Evolutionary conservation across 768 basidiomycete species (phyloP), one percentile per base, ranked within the genome.

Genomic region (Naganishia onofrii): DNA sequence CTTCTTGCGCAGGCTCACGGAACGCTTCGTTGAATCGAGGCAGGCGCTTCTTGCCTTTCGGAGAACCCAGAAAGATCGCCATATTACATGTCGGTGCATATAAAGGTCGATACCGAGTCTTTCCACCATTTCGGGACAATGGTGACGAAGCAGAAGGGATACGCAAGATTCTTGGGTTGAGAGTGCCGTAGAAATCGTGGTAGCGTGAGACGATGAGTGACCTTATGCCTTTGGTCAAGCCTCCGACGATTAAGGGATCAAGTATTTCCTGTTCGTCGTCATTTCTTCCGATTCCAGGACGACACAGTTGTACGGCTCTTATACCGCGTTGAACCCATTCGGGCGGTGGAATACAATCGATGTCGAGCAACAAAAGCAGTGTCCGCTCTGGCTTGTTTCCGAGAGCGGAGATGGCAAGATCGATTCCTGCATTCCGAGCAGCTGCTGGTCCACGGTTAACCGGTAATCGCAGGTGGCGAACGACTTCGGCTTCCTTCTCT

Each of bases 101-200:
- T 21, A 58, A 38, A 3, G 57, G 57, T 31, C 34, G 57, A 13
- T 51, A 51, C 21, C 48, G 12, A n/a, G 48, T 23, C 21, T 23
- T 51, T 51, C 23, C 21, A 51, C 6, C n/a, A 17, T 34, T 38
- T 1, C 42, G 19, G 15, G 32, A 13, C 32, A 13, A 58, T 3
- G 32, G 6, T 17, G 32, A 38, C 6, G 32, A 8, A 34, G 34
- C 4, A 34, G 34, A 9, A 10, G 31, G 17, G n/a, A 38, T 36
- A 10, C 57, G 34, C 29, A 51, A 13, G 2, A 51, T 51, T 6
- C 48, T 4, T 3, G 57, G 57, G 23, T 58, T 58, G 34, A 58
- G 57, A 13, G 57, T 58, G 15, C 57, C 57, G 23, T 36, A 58
- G 23, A 58, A 58, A n/a, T 58, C 34, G 34, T 58, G 57, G 34